Conservation (phyloP, 2,329 filamentous ascomycete genomes). For the Calonectria pseudoturangicola region DNA sequence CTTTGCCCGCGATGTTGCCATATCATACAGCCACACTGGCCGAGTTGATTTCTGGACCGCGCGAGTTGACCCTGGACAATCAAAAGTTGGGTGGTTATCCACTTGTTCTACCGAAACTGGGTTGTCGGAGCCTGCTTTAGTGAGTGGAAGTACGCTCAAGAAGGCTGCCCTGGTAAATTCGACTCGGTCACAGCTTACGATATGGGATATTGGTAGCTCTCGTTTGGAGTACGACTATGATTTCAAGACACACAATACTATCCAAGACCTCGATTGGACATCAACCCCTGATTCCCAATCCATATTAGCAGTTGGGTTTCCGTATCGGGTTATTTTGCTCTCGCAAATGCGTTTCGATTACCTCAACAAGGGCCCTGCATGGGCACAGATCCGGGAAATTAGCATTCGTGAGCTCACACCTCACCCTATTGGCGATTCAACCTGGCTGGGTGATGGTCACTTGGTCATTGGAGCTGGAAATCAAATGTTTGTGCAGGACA, state of each 20-base stretch:
- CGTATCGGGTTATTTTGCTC: constrained; percentile 87
- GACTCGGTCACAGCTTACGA: constrained; percentile 83
- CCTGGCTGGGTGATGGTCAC: constrained; percentile 90
- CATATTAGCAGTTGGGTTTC: constrained; percentile 93
- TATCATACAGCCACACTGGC: constrained; percentile 87
- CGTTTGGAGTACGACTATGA: constrained; percentile 88
- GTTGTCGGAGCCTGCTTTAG: constrained; percentile 82
- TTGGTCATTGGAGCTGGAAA: constrained; percentile 93
- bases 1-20: constrained; percentile 89
- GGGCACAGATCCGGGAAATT: constrained; percentile 90
- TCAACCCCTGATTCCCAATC: constrained; percentile 92
- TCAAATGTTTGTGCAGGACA: constrained; percentile 89
- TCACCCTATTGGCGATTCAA: constrained; percentile 93
- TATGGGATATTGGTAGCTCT: constrained; percentile 91
- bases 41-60: constrained; percentile 91
- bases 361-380: constrained; percentile 90
- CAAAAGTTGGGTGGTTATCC: constrained; percentile 84
- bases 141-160: constrained; percentile 89
- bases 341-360: constrained; percentile 95
- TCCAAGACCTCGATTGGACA: constrained; percentile 94
- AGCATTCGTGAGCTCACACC: constrained; percentile 87
- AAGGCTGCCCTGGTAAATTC: constrained; percentile 90
- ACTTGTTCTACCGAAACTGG: constrained; percentile 89
- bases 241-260: constrained; percentile 82
- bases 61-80: constrained; percentile 76